A percentile compares a stretch with the other conserved stretches of the same genome.
phyloP scores from a whole-genome alignment of 75 land plant species.

The Cupressus sempervirens region DNA sequence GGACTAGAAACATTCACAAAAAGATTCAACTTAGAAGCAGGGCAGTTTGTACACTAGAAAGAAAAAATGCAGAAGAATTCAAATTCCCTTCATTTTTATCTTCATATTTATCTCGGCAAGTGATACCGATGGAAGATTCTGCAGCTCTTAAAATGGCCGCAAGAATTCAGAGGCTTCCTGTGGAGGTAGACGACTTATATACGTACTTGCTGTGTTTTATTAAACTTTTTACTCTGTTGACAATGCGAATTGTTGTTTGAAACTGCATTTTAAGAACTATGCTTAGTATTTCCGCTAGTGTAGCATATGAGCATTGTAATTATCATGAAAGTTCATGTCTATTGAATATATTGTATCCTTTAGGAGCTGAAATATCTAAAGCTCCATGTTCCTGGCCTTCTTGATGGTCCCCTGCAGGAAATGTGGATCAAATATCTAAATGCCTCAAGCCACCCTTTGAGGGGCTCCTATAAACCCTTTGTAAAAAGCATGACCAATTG shows the following conservation, averaged over 20 bases:
- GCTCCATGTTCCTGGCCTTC: too few species aligned
- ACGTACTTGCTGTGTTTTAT: not conserved
- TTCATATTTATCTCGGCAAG: constrained; percentile 68
- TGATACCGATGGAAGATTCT: constrained; percentile 50
- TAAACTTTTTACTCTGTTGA: not conserved
- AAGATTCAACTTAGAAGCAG: not conserved
- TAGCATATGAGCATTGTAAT: not conserved
- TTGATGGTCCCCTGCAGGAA: too few species aligned
- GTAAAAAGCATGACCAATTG: too few species aligned
- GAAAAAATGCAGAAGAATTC: constrained; percentile 2
- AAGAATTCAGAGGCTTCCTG: constrained; percentile 73
- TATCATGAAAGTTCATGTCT: not conserved
- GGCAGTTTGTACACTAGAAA: not conserved
- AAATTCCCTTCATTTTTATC: constrained; percentile 72
- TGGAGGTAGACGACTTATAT: constrained; percentile 24
- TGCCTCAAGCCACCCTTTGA: too few species aligned
- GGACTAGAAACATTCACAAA: not conserved
- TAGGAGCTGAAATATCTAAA: too few species aligned
- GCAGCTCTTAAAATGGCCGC: constrained; percentile 53
- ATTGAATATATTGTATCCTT: not conserved
- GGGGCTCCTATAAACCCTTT: too few species aligned
- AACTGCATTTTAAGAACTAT: not conserved
- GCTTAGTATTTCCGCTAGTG: not conserved
- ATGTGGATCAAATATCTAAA: too few species aligned
- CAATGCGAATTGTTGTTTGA: not conserved